Evolutionary conservation across 192 early-diverging fungal genomes (phyloP).

Genomic region (Coemansia guatemalensis): DNA sequence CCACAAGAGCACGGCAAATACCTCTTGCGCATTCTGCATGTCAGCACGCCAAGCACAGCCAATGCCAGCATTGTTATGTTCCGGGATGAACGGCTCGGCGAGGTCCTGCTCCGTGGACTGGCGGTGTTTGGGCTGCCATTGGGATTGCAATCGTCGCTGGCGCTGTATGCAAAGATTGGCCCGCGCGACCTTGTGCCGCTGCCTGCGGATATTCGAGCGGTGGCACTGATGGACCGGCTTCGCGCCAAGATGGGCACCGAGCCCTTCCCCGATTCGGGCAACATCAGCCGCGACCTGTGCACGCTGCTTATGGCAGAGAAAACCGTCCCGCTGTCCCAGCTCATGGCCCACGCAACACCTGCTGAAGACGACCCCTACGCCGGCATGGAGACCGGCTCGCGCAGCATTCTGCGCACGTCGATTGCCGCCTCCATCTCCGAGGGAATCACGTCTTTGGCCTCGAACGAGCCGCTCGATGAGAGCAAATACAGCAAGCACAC

Average conservation of each 20-base stretch:
- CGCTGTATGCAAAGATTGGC: slow-evolving; percentile 27
- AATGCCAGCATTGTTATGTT: slow-evolving; percentile 27
- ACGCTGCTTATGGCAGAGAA: slow-evolving; percentile 32
- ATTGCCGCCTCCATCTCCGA: slow-evolving; percentile 33
- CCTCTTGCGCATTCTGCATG: slow-evolving; percentile 22
- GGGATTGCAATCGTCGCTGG: slow-evolving; percentile 9
- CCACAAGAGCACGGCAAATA: slow-evolving; percentile 20
- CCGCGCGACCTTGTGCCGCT: slow-evolving; percentile 27
- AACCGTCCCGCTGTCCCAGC: slow-evolving; percentile 22
- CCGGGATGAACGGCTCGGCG: slow-evolving; percentile 35
- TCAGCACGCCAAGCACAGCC: slow-evolving; percentile 20
- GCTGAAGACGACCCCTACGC: slow-evolving; percentile 41
- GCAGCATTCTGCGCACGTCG: slow-evolving; percentile 40
- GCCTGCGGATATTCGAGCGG: slow-evolving; percentile 13
- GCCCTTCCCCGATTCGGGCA: slow-evolving; percentile 13
- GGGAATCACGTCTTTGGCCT: slow-evolving; percentile 15
- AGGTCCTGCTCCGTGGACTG: slow-evolving; percentile 36
- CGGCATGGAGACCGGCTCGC: slow-evolving; percentile 21
- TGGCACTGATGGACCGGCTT: slow-evolving; percentile 29
- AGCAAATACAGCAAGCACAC: background rate
- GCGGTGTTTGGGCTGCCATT: slow-evolving; percentile 20
- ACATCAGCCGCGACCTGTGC: slow-evolving; percentile 25
- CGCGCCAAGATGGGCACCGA: slow-evolving; percentile 6
- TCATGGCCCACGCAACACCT: slow-evolving; percentile 5
- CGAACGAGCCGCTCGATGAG: slow-evolving; percentile 1